Base-by-base conservation (phyloP, 1,139 yeast species). In the Citeromyces hawaiiensis region DNA sequence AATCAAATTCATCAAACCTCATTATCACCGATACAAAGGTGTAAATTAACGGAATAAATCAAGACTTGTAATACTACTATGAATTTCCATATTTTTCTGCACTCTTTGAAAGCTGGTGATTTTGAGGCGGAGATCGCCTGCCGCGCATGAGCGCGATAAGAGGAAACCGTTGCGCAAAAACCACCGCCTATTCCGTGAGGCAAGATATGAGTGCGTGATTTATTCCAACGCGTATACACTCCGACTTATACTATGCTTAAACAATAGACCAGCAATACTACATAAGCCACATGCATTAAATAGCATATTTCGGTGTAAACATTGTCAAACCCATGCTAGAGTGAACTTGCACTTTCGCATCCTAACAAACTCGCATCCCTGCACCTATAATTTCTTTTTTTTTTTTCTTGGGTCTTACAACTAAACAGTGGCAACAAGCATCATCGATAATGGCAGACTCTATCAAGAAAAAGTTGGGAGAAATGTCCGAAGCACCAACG, bases 401-500 rank as follows among this genome's bases (percentile, higher is more conserved):
- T 23, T 23, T 23, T 23, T 14, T 29, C 11, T 38, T 30, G 32
- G 11, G 16, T 19, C 21, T 19, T 9, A 23, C 11, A 19, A 7
- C 21, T 19, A 23, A 23, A 6, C 27, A 23, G 27, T 23, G 27
- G 27, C 27, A 23, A n/a, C n/a, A 23, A 23, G 11, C 8, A 9
- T 6, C 27, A 23, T 23, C 27, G 9, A 45, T 17, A 42, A 78
- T 78, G 85, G 66, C 80, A 44, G 85, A 73, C 60, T 85, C 83
- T 39, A 78, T 77, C 57, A 75, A 75, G 63, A 54, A 53, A 43
- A 72, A 77, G 55, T 63, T 75, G 49, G 80, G 81, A 55, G 86
- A 83, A 57, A 76, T 87, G 50, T 82, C 94, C 49, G 78, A 81
- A 56, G 98, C 98, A 4, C 98, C 99, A 39, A 91, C 99, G 2